These are phyloP conservation scores for Leccinum incarnatum DNA, from an alignment of 768 basidiomycete genomes.

Conservation along the genomic window DNA sequence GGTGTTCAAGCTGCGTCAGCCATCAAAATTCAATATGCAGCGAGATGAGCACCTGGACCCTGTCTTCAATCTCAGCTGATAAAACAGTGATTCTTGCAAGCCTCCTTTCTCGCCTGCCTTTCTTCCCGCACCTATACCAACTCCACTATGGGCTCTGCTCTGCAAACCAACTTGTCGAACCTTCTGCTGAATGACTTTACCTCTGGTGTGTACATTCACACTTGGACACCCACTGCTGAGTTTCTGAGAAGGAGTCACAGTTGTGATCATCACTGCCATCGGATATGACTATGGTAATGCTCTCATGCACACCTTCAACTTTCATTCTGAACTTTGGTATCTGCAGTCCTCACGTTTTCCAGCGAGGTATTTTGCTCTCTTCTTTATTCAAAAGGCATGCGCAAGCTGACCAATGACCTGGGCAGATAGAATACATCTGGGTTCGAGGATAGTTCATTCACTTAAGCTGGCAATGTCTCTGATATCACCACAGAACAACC, in stretches of 20 bases:
- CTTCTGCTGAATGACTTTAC: not conserved
- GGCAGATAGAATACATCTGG: constrained; percentile 16
- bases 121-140: not conserved
- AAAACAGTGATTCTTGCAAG: not conserved
- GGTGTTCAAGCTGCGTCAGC: not conserved
- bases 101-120: not conserved
- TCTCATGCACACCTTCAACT: not conserved
- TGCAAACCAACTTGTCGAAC: not conserved
- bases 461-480: not conserved
- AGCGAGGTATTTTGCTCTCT: constrained; percentile 5
- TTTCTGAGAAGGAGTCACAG: not conserved
- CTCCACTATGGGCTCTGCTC: not conserved
- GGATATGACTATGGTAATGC: not conserved
- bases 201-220: not conserved
- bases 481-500: constrained; percentile 1
- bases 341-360: constrained; percentile 9
- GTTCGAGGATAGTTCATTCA: not conserved
- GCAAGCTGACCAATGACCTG: not conserved
- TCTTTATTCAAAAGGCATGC: not conserved
- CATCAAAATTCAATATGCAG: not conserved
- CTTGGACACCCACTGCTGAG: not conserved
- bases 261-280: not conserved
- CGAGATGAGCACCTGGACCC: not conserved
- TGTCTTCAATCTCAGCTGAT: not conserved
- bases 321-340: not conserved